Percentiles rank a stretch among this genome's conserved stretches.
These are phyloP conservation scores for Hygrophila difformis DNA, from an alignment of 257 asterid species.

Conservation along the genomic window DNA sequence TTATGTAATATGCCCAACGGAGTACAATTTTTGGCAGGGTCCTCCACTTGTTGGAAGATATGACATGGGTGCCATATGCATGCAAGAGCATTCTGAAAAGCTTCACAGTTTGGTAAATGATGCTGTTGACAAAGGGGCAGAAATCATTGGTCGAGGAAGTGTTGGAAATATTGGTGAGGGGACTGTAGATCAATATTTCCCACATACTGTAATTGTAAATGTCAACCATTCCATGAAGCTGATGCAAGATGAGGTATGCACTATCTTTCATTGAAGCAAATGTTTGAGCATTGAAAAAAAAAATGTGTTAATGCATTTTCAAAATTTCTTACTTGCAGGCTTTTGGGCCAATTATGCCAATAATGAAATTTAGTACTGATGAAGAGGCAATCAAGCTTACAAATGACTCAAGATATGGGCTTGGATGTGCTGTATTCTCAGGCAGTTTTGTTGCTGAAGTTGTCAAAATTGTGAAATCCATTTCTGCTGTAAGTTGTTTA, in stretches of 20 bases:
- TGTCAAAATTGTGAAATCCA: no score
- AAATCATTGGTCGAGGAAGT: slow-evolving; percentile 85
- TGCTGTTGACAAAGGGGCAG: slow-evolving; percentile 88
- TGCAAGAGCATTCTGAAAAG: slow-evolving; percentile 98
- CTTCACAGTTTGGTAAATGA: slow-evolving; percentile 82
- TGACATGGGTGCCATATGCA: slow-evolving; percentile 99
- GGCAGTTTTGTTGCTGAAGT: no score
- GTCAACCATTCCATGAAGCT: slow-evolving; percentile 86
- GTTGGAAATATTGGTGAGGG: slow-evolving; percentile 96
- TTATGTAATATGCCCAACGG: slow-evolving; percentile 8
- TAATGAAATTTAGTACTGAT: slow-evolving; percentile 84
- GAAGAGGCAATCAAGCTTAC: slow-evolving; percentile 85
- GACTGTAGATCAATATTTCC: slow-evolving; percentile 95
- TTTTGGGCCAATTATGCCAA: slow-evolving; percentile 96
- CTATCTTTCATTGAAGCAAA: not conserved
- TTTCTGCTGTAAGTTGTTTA: no score
- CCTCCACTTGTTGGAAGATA: slow-evolving; percentile 87
- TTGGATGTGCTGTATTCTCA: slow-evolving; percentile 97
- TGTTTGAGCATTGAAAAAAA: slow-evolving; percentile 9
- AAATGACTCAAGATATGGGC: slow-evolving; percentile 91
- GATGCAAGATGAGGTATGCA: slow-evolving; percentile 95
- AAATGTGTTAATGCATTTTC: slow-evolving; percentile 7
- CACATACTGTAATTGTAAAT: slow-evolving; percentile 85
- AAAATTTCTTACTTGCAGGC: slow-evolving; percentile 42
- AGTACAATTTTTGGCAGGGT: slow-evolving; percentile 43